These are phyloP conservation scores for Panaeolus cyanescens DNA, from an alignment of 768 basidiomycete species.

Conservation along the genomic window DNA sequence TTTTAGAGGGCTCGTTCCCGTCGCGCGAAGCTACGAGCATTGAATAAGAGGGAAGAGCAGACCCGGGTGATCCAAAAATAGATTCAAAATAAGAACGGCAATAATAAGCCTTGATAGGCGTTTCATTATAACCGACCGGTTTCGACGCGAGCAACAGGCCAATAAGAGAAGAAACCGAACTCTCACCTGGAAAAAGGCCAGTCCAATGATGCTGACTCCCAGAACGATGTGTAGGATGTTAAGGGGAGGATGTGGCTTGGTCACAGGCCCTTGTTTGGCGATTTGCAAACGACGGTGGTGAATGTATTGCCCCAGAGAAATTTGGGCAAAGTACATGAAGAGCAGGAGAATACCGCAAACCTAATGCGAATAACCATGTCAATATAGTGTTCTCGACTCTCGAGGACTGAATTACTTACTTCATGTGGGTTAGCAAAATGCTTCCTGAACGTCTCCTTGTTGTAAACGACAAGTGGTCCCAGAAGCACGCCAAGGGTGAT, in stretches of 20 bases:
- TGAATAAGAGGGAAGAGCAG: neutral
- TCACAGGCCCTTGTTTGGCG: conserved; percentile 26
- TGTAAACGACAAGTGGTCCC: conserved; percentile 46
- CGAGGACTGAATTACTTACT: conserved; percentile 26
- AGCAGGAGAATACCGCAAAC: conserved; percentile 54
- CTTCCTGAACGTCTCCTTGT: conserved; percentile 33
- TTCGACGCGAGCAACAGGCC: neutral
- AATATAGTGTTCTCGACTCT: neutral
- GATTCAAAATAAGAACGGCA: neutral
- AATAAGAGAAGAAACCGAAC: neutral
- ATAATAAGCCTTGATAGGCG: neutral
- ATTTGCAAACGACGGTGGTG: conserved; percentile 39
- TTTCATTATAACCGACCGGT: neutral
- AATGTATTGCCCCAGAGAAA: conserved; percentile 53
- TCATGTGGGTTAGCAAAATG: conserved; percentile 55
- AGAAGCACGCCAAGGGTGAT: conserved; percentile 51
- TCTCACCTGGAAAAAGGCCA: conserved; percentile 55
- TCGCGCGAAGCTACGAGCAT: neutral
- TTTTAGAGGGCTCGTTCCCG: neutral
- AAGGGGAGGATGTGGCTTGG: conserved; percentile 44
- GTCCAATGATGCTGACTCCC: conserved; percentile 48
- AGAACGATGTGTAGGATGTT: conserved; percentile 60
- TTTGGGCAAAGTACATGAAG: conserved; percentile 50
- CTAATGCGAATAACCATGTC: conserved; percentile 27
- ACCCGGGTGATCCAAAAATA: neutral